These are phyloP conservation scores for Thelonectria olida DNA, from an alignment of 2,329 filamentous ascomycete species.

Conservation along the genomic window DNA sequence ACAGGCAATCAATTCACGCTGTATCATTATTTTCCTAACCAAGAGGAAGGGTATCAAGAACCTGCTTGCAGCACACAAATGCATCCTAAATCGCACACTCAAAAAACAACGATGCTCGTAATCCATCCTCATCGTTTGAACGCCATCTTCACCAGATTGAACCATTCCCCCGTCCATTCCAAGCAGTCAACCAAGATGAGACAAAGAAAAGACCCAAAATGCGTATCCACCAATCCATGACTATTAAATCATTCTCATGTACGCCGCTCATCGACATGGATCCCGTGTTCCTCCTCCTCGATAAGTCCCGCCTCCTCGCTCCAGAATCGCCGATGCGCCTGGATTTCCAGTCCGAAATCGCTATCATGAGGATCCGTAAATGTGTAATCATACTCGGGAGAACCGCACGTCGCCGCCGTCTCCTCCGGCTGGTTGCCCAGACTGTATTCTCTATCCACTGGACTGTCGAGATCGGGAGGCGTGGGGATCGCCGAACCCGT, in stretches of 20 bases:
- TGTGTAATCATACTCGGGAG: conserved; percentile 42
- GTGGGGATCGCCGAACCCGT: conserved; percentile 48
- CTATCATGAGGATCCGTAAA: conserved; percentile 42
- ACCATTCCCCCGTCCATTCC: not conserved
- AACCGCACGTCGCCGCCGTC: conserved; percentile 30
- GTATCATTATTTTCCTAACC: conserved; percentile 1
- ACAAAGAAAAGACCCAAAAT: not conserved
- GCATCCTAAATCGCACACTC: not conserved
- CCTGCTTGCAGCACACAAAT: conserved; percentile 8
- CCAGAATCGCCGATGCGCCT: conserved; percentile 46
- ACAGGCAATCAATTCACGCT: not conserved
- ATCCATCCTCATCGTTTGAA: conserved; percentile 10
- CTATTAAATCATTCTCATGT: conserved; percentile 30
- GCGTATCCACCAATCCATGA: conserved; percentile 17
- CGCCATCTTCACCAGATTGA: not conserved
- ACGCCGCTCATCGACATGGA: conserved; percentile 34
- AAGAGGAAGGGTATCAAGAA: conserved; percentile 22
- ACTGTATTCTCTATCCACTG: conserved; percentile 40
- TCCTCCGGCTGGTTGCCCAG: conserved; percentile 32
- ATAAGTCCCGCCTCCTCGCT: conserved; percentile 47
- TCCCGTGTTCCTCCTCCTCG: conserved; percentile 47
- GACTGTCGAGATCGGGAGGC: conserved; percentile 49
- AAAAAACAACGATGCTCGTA: not conserved
- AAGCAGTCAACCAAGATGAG: not conserved
- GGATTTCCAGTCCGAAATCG: conserved; percentile 49